Percentiles rank a stretch among this genome's conserved stretches.
Conservation (phyloP, 108 stramenopile species). For the Cylindrotheca fusiformis region DNA sequence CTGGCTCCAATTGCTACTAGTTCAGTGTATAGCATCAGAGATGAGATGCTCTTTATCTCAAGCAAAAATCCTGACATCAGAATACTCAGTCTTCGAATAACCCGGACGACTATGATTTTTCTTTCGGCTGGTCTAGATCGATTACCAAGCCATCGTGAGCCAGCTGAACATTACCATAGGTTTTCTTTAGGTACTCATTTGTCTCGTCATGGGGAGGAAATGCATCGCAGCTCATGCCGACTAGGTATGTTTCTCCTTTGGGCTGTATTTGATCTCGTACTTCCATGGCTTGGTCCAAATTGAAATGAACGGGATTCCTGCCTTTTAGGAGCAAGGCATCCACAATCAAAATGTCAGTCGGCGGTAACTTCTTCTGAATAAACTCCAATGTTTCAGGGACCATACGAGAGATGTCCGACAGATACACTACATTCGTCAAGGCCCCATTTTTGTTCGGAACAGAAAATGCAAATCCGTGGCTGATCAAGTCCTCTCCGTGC, state of each 20-base stretch:
- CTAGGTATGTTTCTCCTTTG: conserved; percentile 52
- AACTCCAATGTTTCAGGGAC: conserved; percentile 64
- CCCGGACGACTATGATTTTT: neutral
- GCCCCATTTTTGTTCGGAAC: conserved; percentile 25
- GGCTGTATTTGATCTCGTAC: conserved; percentile 49
- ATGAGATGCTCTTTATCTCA: too few species aligned
- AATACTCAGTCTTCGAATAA: too few species aligned
- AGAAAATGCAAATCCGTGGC: conserved; percentile 80
- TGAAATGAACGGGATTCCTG: conserved; percentile 65
- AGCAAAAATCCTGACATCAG: too few species aligned
- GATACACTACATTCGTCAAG: conserved; percentile 64
- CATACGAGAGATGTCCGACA: conserved; percentile 83
- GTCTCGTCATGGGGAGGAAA: conserved; percentile 79
- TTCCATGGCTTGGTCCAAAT: conserved; percentile 58
- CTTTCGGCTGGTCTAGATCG: conserved; percentile 9
- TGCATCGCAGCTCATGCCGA: conserved; percentile 84
- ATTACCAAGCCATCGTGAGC: conserved; percentile 67
- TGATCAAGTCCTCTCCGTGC: conserved; percentile 84
- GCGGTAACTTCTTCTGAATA: conserved; percentile 59
- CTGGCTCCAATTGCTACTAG: too few species aligned
- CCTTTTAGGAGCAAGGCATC: conserved; percentile 54
- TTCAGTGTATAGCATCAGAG: too few species aligned
- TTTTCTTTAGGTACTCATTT: conserved; percentile 47
- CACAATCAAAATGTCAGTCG: conserved; percentile 75
- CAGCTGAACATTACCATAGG: conserved; percentile 41